Evolutionary conservation across 352 stramenopile species (phyloP).

Genomic region (Phytophthora cactorum): DNA sequence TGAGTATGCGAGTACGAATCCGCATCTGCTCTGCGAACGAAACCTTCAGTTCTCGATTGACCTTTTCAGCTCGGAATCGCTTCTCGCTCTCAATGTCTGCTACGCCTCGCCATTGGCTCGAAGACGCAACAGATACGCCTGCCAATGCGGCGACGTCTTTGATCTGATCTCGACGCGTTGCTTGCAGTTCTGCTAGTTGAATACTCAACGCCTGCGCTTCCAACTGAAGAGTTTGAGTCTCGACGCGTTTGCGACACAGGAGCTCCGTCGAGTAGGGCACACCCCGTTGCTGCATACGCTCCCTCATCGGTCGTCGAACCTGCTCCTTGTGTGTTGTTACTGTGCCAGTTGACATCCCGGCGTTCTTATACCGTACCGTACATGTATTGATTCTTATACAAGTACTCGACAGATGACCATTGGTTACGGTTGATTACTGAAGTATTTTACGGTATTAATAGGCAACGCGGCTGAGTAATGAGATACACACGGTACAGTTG

Average conservation of each 20-base stretch:
- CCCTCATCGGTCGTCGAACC: neutral
- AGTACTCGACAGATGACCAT: too few species aligned
- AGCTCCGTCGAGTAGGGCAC: neutral
- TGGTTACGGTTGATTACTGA: too few species aligned
- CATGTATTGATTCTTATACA: too few species aligned
- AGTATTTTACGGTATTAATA: too few species aligned
- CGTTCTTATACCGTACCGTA: neutral
- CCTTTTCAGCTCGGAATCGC: slow-evolving; percentile 11
- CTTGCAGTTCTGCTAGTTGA: neutral
- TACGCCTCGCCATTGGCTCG: neutral
- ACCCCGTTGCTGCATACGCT: neutral
- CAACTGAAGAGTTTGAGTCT: neutral
- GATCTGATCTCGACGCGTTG: neutral
- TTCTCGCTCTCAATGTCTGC: slow-evolving; percentile 3
- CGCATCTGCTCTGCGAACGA: slow-evolving; percentile 9
- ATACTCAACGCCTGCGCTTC: neutral
- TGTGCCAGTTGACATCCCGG: neutral
- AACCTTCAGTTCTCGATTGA: slow-evolving; percentile 24
- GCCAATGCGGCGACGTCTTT: neutral
- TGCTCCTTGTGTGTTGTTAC: neutral
- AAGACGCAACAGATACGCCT: neutral
- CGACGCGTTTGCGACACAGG: neutral
- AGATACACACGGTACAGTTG: too few species aligned
- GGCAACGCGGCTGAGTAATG: too few species aligned
- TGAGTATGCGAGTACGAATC: slow-evolving; percentile 1